Base-by-base conservation (phyloP, 2,329 filamentous ascomycete species). In the Nemania sp. region DNA sequence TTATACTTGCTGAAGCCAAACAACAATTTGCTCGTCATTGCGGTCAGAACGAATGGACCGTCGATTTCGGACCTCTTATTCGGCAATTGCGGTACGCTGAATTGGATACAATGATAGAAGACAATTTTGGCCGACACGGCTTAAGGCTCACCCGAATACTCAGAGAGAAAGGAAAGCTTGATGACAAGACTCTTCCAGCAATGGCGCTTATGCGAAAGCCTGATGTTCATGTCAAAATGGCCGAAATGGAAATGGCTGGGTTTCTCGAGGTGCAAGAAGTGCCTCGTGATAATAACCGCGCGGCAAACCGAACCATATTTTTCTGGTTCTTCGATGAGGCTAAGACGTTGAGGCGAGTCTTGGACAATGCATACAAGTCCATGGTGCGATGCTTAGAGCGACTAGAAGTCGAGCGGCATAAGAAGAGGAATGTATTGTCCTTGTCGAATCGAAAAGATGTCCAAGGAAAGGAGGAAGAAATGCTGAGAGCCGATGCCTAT, bases 181-280 rank as follows among this genome's bases (percentile, higher is more conserved):
- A 97, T 62, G 94, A 99, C 72, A 96, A 95, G 72, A 86, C 89
- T 56, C 79, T 97, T 11, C 88, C 89, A 31, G 86, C 86, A 44
- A 80, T 91, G 51, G 89, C 89, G 48, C 82, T 99, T 56, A 87
- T 97, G 77, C 88, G 88, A 52, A 90, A 93, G 64, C 86, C 88
- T 53, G 90, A 96, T 48, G 84, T 97, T 20, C 90, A 94, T 41
- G 85, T 87, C 53, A 88, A 91, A 58, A 86, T 97, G 72, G 86
- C 90, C 12, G 84, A 86, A 57, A 89, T 99, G 80, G 90, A 96
- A 63, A 86, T 91, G 70, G 85, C 86, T 15, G 93, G 94, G 2
- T 86, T 94, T 56, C 84, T 96, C 11, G 91, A 97, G 62, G 84
- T 96, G 5, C 94, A 99, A 70, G 94, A 99, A 74, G 88, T 99